phyloP scores from a whole-genome alignment of 495 filamentous ascomycete species.

The Aspergillus kassunensis region DNA sequence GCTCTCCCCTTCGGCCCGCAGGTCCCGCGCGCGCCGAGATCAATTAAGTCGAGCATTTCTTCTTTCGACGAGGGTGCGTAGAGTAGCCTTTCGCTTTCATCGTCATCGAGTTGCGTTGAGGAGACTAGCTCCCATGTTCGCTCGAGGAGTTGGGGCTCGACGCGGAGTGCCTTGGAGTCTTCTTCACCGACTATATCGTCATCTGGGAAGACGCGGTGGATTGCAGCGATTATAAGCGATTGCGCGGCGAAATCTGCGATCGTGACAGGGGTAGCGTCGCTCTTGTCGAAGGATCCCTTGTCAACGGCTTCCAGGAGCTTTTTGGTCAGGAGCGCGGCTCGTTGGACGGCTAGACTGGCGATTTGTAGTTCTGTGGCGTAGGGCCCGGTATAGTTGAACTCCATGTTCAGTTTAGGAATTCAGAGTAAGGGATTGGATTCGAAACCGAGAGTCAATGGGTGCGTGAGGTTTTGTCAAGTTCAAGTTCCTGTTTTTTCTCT shows the following conservation, averaged over 20 bases:
- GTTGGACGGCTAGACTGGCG: conserved; percentile 50
- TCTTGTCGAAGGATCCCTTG: conserved; percentile 51
- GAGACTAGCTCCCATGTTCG: conserved; percentile 50
- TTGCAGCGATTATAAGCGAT: conserved; percentile 54
- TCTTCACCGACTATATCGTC: conserved; percentile 63
- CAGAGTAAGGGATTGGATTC: too few species aligned
- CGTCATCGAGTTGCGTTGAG: conserved; percentile 33
- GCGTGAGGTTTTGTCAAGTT: too few species aligned
- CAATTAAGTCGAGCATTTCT: conserved; percentile 59
- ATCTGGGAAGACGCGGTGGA: conserved; percentile 50
- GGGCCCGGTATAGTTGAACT: conserved; percentile 12
- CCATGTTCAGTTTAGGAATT: conserved; percentile 13
- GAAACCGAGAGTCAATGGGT: too few species aligned
- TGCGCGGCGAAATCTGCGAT: conserved; percentile 68
- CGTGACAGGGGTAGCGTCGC: conserved; percentile 58
- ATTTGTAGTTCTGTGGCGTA: conserved; percentile 47
- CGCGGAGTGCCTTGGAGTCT: conserved; percentile 50
- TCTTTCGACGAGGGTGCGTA: conserved; percentile 42
- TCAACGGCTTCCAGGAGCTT: conserved; percentile 43
- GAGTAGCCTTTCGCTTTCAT: conserved; percentile 36
- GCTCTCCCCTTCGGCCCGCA: conserved; percentile 37
- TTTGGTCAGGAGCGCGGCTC: conserved; percentile 51
- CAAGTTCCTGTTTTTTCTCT: too few species aligned
- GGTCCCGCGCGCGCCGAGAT: conserved; percentile 50
- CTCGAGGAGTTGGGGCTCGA: conserved; percentile 44